Percentiles rank a stretch among this genome's conserved stretches.
These are phyloP conservation scores for Suaeda aralocaspica DNA, from an alignment of 148 eudicot species.

Conservation along the genomic window DNA sequence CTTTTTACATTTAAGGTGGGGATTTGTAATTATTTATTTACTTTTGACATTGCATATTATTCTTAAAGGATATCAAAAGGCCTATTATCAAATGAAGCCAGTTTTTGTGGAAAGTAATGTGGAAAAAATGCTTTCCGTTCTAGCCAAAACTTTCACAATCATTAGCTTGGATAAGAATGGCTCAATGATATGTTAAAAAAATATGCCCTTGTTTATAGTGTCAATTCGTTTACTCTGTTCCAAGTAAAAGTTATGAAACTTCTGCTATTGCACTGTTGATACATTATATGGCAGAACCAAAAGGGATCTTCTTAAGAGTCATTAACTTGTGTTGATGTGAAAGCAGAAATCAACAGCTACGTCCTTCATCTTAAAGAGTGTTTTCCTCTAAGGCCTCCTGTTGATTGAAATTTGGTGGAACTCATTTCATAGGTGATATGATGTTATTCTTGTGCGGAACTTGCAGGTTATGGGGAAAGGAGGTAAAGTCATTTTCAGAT, in stretches of 20 bases:
- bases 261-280: not conserved
- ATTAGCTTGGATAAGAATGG: too few relatives aligned
- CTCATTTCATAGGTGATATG: not conserved
- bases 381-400: too few relatives aligned
- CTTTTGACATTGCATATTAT: not conserved
- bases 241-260: not conserved
- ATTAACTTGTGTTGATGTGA: not conserved
- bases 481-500: constrained; percentile 60
- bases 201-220: too few relatives aligned
- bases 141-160: too few relatives aligned
- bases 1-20: too few relatives aligned
- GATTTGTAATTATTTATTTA: too few relatives aligned
- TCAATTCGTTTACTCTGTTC: not conserved
- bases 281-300: not conserved
- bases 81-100: too few relatives aligned
- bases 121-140: too few relatives aligned
- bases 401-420: not conserved
- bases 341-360: not conserved
- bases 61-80: too few relatives aligned
- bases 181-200: too few relatives aligned
- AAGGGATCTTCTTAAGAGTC: not conserved
- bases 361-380: not conserved
- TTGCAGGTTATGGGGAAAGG: constrained; percentile 80
- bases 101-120: too few relatives aligned
- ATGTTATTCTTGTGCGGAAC: not conserved